These are phyloP conservation scores for Fusarium dimerum DNA, from an alignment of 2,329 filamentous ascomycete genomes.

Conservation along the genomic window DNA sequence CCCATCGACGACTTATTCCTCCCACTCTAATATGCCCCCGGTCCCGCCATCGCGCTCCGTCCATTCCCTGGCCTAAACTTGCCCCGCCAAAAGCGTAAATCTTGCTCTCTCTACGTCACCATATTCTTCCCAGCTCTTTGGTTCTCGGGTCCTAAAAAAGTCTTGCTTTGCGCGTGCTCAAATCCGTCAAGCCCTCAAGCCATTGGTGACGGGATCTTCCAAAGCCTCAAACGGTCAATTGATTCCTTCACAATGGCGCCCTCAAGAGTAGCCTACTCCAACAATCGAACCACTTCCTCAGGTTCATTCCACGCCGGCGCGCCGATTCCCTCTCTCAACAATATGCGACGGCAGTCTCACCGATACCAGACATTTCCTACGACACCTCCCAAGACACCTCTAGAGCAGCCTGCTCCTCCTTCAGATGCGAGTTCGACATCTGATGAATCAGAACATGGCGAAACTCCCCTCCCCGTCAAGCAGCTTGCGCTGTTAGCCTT, in stretches of 20 bases:
- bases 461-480: constrained; percentile 76
- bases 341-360: constrained; percentile 45
- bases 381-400: constrained; percentile 67
- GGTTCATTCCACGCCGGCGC: constrained; percentile 56
- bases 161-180: too few relatives aligned
- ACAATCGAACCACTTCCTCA: constrained; percentile 34
- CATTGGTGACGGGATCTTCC: too few relatives aligned
- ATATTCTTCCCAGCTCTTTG: too few relatives aligned
- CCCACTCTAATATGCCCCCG: too few relatives aligned
- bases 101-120: not conserved
- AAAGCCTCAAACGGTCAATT: too few relatives aligned
- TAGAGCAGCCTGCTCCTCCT: constrained; percentile 44
- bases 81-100: not conserved
- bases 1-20: too few relatives aligned
- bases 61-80: not conserved
- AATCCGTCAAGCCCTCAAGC: too few relatives aligned
- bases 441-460: constrained; percentile 43
- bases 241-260: constrained; percentile 20
- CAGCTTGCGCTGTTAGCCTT: constrained; percentile 85
- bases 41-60: not conserved
- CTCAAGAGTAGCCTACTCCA: constrained; percentile 11
- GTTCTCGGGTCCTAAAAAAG: too few relatives aligned
- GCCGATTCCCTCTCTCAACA: constrained; percentile 43
- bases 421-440: constrained; percentile 28
- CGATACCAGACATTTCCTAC: constrained; percentile 84